Base-by-base conservation (phyloP, 441 rosid genomes). In the Lepidium campestre region DNA sequence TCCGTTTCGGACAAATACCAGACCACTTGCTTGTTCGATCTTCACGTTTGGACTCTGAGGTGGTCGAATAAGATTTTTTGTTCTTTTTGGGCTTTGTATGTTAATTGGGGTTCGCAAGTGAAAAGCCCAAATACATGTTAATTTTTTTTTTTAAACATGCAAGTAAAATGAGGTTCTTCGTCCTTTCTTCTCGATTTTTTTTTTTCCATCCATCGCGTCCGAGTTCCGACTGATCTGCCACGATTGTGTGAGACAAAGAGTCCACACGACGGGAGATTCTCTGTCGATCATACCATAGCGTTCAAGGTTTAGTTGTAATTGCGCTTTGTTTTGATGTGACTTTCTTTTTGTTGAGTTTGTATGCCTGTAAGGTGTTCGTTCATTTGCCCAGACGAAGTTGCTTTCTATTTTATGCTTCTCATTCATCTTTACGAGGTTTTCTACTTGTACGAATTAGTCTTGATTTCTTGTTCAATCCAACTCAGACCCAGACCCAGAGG, bases 141-240 rank as follows among this genome's bases (percentile, higher is more conserved):
- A 27, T 7, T 27, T 7, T 6, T 27, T 6, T 25, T 5, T 23
- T 23, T 23, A 29, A 7, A 29, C 34, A 22, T 6, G 12, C 9
- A 8, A 22, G n/a, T 1, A 12, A 17, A 5, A n/a, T 0, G 17
- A 10, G 23, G 32, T 40, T 68, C 20, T 23, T 65, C 49, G 9
- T 40, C 19, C 35, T 27, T 39, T 13, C 9, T n/a, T 17, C 57
- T 10, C 15, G 10, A 68, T 19, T 13, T 25, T 35, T 31, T 20
- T 36, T 23, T 34, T 41, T 20, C 20, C 7, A 29, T 29, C 34
- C 10, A 6, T 29, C 12, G 50, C 41, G 20, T 44, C 31, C 10
- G 19, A 14, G 62, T 31, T 66, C 62, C 70, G 72, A 68, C 72
- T 9, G 59, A 31, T 68, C 66, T 59, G 36, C 31, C 36, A 40